These are phyloP conservation scores for Didymella arachidicola DNA, from an alignment of 2,329 filamentous ascomycete species.

Conservation along the genomic window DNA sequence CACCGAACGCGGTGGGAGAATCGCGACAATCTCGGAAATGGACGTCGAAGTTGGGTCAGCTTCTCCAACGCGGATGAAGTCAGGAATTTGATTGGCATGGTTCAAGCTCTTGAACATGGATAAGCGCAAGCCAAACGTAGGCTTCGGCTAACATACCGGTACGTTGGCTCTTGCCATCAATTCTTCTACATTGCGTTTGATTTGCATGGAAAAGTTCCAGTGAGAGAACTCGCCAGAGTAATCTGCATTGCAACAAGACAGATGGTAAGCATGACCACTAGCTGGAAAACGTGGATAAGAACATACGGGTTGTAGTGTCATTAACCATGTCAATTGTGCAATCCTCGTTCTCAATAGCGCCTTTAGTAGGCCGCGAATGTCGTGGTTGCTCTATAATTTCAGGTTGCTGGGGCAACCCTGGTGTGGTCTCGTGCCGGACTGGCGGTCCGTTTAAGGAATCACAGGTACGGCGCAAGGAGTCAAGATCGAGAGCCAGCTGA, in stretches of 20 bases:
- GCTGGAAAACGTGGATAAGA: neutral
- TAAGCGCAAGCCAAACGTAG: too few species aligned
- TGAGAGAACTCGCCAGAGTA: neutral
- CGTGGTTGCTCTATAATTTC: neutral
- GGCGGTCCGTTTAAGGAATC: neutral
- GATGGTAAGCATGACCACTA: neutral
- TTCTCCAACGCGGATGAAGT: neutral
- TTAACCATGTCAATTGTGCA: neutral
- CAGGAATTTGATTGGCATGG: neutral
- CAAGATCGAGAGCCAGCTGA: neutral
- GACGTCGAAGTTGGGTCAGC: neutral
- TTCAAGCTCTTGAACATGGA: neutral
- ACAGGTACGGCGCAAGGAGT: neutral
- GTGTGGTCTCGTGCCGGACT: neutral
- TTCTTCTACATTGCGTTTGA: neutral
- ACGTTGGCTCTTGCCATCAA: neutral
- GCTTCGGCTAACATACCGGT: neutral
- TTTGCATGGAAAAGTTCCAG: neutral
- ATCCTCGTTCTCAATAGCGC: neutral
- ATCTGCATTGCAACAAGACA: neutral
- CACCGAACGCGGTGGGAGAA: neutral
- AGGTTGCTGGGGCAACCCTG: neutral
- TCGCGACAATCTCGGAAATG: neutral
- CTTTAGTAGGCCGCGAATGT: neutral
- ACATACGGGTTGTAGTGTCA: neutral